Conservation (phyloP, 768 basidiomycete genomes). For the Rhodotorula graminis region DNA sequence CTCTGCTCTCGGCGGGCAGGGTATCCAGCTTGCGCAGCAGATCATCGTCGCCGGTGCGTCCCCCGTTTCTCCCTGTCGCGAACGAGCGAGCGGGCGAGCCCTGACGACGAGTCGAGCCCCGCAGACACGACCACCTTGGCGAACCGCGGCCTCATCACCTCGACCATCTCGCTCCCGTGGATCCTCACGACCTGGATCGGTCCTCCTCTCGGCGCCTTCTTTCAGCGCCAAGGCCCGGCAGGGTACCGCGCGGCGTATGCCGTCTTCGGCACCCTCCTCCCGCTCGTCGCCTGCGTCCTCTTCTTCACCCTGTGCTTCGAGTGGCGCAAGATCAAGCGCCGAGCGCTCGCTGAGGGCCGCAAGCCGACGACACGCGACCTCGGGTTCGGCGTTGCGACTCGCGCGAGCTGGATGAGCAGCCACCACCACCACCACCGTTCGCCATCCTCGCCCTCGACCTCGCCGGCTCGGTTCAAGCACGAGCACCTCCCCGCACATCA, state of each 20-base stretch:
- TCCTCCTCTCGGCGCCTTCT: constrained; percentile 35
- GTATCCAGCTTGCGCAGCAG: constrained; percentile 41
- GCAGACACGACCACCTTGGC: constrained; percentile 41
- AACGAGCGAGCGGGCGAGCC: too few species aligned
- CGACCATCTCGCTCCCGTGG: constrained; percentile 43
- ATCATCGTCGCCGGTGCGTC: constrained; percentile 41
- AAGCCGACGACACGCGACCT: constrained; percentile 22
- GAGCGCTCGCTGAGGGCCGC: constrained; percentile 15
- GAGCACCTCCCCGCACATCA: neutral
- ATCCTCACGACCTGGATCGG: constrained; percentile 41
- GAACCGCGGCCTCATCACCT: constrained; percentile 40
- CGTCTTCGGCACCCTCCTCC: constrained; percentile 40
- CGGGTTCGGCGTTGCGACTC: constrained; percentile 24
- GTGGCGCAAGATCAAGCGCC: constrained; percentile 25
- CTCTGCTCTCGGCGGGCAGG: constrained; percentile 38
- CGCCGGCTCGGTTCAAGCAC: neutral
- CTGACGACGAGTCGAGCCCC: neutral
- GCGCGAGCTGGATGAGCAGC: constrained; percentile 12
- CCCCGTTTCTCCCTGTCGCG: too few species aligned
- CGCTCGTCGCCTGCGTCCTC: constrained; percentile 33
- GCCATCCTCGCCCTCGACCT: neutral
- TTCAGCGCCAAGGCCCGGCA: constrained; percentile 34
- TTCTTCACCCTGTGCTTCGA: constrained; percentile 28
- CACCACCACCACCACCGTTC: neutral
- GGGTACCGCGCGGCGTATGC: constrained; percentile 41